Percentiles rank a stretch among this genome's conserved stretches.
phyloP scores from a whole-genome alignment of 169 alveolate genomes.

The Eimeria tenella region DNA sequence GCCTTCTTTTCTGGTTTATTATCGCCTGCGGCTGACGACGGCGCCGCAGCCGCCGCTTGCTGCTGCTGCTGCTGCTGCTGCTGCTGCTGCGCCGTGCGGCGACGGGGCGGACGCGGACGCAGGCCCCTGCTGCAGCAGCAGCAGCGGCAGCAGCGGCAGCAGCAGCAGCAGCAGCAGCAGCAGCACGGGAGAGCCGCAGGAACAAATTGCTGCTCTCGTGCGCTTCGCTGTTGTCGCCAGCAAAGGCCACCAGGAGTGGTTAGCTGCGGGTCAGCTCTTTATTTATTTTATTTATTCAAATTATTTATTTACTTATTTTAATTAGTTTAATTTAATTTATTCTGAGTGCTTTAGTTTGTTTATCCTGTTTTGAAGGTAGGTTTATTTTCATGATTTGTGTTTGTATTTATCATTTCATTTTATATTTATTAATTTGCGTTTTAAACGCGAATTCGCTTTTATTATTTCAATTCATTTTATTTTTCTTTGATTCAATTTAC shows the following conservation, averaged over 20 bases:
- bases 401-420: too few relatives aligned
- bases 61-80: neutral
- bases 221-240: constrained; percentile 49
- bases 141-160: neutral
- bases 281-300: neutral
- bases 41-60: constrained; percentile 5
- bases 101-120: neutral
- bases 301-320: neutral
- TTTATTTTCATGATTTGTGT: too few relatives aligned
- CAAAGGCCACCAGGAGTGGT: constrained; percentile 64
- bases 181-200: neutral
- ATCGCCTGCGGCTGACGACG: constrained; percentile 46
- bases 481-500: too few relatives aligned
- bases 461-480: too few relatives aligned
- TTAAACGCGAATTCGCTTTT: too few relatives aligned
- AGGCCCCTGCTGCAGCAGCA: too few relatives aligned
- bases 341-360: too few relatives aligned
- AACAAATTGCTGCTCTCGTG: neutral
- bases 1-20: constrained; percentile 63
- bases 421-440: too few relatives aligned
- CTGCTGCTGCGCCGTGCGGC: neutral
- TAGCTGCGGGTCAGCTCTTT: constrained; percentile 15
- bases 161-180: neutral
- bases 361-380: too few relatives aligned
- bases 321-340: too few relatives aligned